Evolutionary conservation across 331 rosid species (phyloP).

Genomic region (Cydonia oblonga): DNA sequence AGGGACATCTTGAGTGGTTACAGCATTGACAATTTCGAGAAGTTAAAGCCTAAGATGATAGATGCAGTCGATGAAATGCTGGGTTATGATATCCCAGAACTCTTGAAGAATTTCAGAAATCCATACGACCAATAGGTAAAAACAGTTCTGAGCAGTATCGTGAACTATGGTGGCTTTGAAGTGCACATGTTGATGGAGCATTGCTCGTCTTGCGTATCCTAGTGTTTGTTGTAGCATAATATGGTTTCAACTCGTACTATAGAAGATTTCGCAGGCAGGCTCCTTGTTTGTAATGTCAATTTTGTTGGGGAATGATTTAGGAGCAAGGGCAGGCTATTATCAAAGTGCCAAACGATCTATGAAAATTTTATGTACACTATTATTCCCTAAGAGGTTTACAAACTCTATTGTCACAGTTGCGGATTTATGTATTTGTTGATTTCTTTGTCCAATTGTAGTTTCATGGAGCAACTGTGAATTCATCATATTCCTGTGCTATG

Average conservation of each 20-base stretch:
- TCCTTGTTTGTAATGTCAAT: background rate
- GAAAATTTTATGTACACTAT: background rate
- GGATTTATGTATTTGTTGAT: background rate
- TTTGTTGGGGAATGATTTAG: background rate
- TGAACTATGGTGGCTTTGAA: background rate
- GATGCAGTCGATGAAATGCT: slow-evolving; percentile 83
- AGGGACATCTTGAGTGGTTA: slow-evolving; percentile 50
- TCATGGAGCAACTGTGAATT: background rate
- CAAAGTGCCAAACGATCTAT: too few species aligned
- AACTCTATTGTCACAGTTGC: background rate
- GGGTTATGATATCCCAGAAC: slow-evolving; percentile 76
- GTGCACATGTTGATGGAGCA: background rate
- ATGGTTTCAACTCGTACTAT: background rate
- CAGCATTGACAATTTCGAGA: slow-evolving; percentile 70
- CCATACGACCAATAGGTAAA: slow-evolving; percentile 39
- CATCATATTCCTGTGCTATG: background rate
- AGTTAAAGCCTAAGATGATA: slow-evolving; percentile 65
- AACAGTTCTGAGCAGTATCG: background rate
- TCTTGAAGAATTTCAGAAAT: slow-evolving; percentile 66
- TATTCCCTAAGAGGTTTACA: background rate
- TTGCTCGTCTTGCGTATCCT: background rate
- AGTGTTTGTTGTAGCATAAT: background rate
- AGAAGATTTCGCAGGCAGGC: background rate
- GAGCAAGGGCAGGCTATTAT: background rate
- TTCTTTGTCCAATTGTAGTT: background rate